These are phyloP conservation scores for Solanum neorickii DNA, from an alignment of 257 asterid species.

Conservation along the genomic window DNA sequence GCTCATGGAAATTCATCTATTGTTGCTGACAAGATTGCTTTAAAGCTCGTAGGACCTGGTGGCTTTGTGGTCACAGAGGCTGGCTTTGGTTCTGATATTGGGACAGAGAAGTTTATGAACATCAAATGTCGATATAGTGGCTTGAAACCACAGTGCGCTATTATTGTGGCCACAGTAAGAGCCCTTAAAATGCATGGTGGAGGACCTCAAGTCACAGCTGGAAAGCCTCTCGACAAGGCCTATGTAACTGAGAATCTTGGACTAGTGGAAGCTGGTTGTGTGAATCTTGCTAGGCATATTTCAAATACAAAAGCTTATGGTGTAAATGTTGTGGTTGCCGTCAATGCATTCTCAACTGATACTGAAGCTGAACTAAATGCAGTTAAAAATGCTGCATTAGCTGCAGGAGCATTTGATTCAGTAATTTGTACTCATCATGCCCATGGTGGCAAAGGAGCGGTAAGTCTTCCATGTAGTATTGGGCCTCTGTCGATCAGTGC, in stretches of 20 bases:
- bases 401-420: slow-evolving; percentile 96
- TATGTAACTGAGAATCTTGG: slow-evolving; percentile 75
- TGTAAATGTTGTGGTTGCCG: slow-evolving; percentile 91
- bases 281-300: slow-evolving; percentile 72
- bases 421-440: slow-evolving; percentile 93
- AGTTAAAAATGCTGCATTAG: slow-evolving; percentile 58
- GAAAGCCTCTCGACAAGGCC: slow-evolving; percentile 88
- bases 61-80: slow-evolving; percentile 97
- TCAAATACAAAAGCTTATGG: slow-evolving; percentile 76
- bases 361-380: slow-evolving; percentile 80
- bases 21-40: slow-evolving; percentile 85
- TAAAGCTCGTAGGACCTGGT: slow-evolving; percentile 89
- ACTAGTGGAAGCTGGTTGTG: slow-evolving; percentile 94
- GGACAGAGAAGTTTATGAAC: slow-evolving; percentile 93
- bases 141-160: slow-evolving; percentile 81
- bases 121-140: slow-evolving; percentile 95
- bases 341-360: slow-evolving; percentile 84
- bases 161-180: slow-evolving; percentile 86
- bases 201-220: slow-evolving; percentile 91
- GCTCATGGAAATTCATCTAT: slow-evolving; percentile 96
- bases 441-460: slow-evolving; percentile 99
- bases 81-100: slow-evolving; percentile 96
- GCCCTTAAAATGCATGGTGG: slow-evolving; percentile 99
- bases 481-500: background rate
- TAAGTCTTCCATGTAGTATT: slow-evolving; percentile 21